Percentiles rank a stretch among this genome's conserved stretches.
phyloP scores from a whole-genome alignment of 2,329 filamentous ascomycete species.

The Aspergillus sp. region DNA sequence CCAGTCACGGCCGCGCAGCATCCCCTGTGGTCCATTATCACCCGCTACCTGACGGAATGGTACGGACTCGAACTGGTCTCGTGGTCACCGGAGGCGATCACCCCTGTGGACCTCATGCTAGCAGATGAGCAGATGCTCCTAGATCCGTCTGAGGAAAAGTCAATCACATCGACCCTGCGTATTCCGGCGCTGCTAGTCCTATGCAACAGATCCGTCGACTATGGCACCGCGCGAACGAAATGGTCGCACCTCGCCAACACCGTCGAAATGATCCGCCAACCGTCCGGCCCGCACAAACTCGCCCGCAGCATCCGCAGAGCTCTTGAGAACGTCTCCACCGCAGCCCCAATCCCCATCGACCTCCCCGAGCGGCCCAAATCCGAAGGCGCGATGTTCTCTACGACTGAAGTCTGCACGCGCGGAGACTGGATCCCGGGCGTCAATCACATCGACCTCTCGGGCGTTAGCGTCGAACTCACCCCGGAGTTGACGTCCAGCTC shows the following conservation, averaged over 20 bases:
- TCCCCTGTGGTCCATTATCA: slow-evolving; percentile 20
- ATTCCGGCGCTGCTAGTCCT: slow-evolving; percentile 30
- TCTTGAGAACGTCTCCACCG: slow-evolving; percentile 7
- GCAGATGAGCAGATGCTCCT: slow-evolving; percentile 24
- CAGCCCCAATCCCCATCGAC: background rate
- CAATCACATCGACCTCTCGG: background rate
- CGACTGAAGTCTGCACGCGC: background rate
- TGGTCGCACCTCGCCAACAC: slow-evolving; percentile 24
- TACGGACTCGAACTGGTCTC: slow-evolving; percentile 28
- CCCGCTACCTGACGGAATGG: slow-evolving; percentile 30
- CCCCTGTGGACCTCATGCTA: slow-evolving; percentile 28
- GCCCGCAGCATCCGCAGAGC: slow-evolving; percentile 29
- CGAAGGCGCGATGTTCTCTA: background rate
- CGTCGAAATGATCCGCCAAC: slow-evolving; percentile 32
- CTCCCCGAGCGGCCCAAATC: background rate
- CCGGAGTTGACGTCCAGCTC: background rate
- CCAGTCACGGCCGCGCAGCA: slow-evolving; percentile 11
- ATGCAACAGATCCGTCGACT: slow-evolving; percentile 31
- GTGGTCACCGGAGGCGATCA: slow-evolving; percentile 14
- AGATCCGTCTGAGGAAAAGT: slow-evolving; percentile 9
- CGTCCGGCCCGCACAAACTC: slow-evolving; percentile 36
- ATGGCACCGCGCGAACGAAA: slow-evolving; percentile 18
- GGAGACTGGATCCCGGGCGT: background rate
- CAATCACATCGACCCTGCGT: slow-evolving; percentile 4
- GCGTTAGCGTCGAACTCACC: slow-evolving; percentile 1